Evolutionary conservation across 2,329 filamentous ascomycete genomes (phyloP), one percentile per base, ranked within the genome.

Genomic region (Cytospora chrysosperma): DNA sequence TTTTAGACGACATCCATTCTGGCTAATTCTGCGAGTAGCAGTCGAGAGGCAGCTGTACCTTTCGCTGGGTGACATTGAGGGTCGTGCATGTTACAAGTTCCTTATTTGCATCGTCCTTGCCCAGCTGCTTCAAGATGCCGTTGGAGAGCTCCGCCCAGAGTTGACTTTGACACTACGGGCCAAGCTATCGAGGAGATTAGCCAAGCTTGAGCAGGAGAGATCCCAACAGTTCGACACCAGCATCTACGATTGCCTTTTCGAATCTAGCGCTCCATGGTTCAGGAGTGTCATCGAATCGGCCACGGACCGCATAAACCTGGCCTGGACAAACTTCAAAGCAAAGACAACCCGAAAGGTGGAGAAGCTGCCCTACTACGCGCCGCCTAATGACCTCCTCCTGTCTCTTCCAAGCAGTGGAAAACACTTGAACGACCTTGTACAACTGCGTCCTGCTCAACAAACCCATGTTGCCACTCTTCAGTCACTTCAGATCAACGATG

Each of bases 1-100:
- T 0, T 91, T 87, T 86, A 77, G 87, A 28, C 75, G 88, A 52
- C 81, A 80, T 4, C 79, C 87, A 0, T 80, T 83, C 59, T 91
- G 87, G 82, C 79, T 90, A 0, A 73, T 85, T 1, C 70, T 89
- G 10, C 83, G 86, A 0, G 85, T 90, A 2, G 77, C 79, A 0
- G 67, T 84, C 2, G 79, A 86, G 56, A 78, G 85, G 0, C 75
- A 80, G 4, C 73, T 89, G 0, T 78, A 74, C 54, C 63, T 74
- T 1, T 49, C 69, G 0, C 65, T 81, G 2, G 79, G 79, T 2
- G 68, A 72, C 2, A 71, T 80, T 3, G 26, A 69, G 0, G 84
- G 84, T 1, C 75, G 77, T 3, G 65, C 79, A 0, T 75, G 77
- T 51, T 89, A 86, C 75, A 89, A 89, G 64, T 75, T 81, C n/a